Base-by-base conservation (phyloP, 257 asterid genomes). In the Solanum ossicruentum region DNA sequence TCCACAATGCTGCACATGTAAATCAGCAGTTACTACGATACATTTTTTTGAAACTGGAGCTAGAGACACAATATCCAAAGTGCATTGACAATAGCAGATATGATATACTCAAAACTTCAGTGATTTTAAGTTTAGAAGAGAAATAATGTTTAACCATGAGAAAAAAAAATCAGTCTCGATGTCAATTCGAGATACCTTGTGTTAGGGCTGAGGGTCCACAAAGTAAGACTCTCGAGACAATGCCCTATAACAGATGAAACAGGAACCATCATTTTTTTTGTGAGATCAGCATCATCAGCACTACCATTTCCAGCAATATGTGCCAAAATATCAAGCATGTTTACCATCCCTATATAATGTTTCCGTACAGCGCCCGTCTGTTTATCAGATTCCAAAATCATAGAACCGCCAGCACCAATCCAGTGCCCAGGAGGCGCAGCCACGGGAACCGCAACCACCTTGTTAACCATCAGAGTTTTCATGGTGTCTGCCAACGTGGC, bases 371-470 rank as follows among this genome's bases (percentile, higher is more conserved):
- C 93, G 84, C 98, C 99, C 0, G 98, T 95, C 81, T 89, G 94
- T 89, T 95, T 96, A 87, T 96, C 99, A 82, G 94, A 63, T 88
- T 95, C 98, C 87, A 96, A 15, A 6, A 96, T 95, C 99, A 96
- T 96, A 10, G 99, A 93, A 5, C 99, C 99, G 1, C 99, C 99
- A 21, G 99, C 98, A 2, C 98, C 99, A 15, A 96, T 96, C 98
- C 97, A 96, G n/a, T 95, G 98, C 0, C 99, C 99, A 12, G 98
- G 99, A 2, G 99, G 99, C 17, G 99, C 98, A 20, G 98, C 99
- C 90, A 95, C 98, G 3, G 98, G 97, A 18, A 88, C 94, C 13
- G 98, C 96, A 87, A 88, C 83, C 41, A 96, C 89, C 28, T 92
- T 85, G 89, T 93, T 93, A 0, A 95, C 97, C 89, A 90, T 88